Percentiles rank a stretch among this genome's conserved stretches.
phyloP scores from a whole-genome alignment of 768 basidiomycete genomes.

The Boletus subcaerulescens region DNA sequence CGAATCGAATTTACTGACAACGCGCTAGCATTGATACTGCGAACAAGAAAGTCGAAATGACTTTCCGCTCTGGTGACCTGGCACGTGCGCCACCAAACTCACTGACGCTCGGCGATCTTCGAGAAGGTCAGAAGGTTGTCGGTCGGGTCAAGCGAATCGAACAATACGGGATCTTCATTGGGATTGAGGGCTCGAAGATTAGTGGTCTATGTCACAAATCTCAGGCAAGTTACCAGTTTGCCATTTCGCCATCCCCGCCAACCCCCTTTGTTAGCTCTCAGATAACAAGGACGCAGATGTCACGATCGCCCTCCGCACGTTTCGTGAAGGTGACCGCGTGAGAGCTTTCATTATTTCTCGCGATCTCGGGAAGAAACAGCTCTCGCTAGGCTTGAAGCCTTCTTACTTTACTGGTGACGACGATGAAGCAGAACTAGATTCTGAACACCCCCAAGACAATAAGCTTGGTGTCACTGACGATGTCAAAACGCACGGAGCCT shows the following conservation, averaged over 20 bases:
- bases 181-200: slow-evolving; percentile 80
- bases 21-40: slow-evolving; percentile 61
- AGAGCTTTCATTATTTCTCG: slow-evolving; percentile 73
- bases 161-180: slow-evolving; percentile 89
- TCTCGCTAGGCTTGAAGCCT: slow-evolving; percentile 82
- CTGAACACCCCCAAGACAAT: slow-evolving; percentile 23
- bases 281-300: slow-evolving; percentile 85
- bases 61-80: slow-evolving; percentile 69
- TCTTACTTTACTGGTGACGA: slow-evolving; percentile 78
- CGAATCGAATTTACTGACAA: slow-evolving; percentile 5
- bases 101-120: slow-evolving; percentile 53
- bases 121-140: slow-evolving; percentile 76
- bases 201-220: slow-evolving; percentile 94
- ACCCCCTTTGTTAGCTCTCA: slow-evolving; percentile 56
- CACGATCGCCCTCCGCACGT: slow-evolving; percentile 69
- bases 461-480: slow-evolving; percentile 32
- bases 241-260: background rate
- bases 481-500: slow-evolving; percentile 20
- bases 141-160: slow-evolving; percentile 81
- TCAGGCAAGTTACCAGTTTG: slow-evolving; percentile 50
- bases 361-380: slow-evolving; percentile 73
- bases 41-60: slow-evolving; percentile 85
- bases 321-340: slow-evolving; percentile 84
- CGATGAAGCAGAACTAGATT: slow-evolving; percentile 33
- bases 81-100: slow-evolving; percentile 36